phyloP scores from a whole-genome alignment of 169 alveolate genomes.

The Plasmodium inui region DNA sequence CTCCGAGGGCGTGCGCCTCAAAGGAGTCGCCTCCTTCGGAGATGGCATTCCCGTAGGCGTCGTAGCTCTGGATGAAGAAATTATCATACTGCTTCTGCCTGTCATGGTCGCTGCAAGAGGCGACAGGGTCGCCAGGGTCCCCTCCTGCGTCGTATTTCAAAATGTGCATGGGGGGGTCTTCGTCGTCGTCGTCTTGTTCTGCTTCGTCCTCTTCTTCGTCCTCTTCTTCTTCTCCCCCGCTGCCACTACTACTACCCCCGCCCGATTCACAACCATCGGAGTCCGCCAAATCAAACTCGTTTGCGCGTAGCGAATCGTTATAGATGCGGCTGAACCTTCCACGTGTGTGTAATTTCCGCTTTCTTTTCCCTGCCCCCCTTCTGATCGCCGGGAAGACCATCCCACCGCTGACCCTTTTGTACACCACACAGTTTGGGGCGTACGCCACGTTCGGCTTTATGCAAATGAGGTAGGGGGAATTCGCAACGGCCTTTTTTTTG shows the following conservation, averaged over 20 bases:
- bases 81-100: conserved; percentile 17
- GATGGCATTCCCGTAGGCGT: conserved; percentile 71
- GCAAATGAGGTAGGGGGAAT: conserved; percentile 43
- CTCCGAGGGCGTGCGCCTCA: conserved; percentile 77
- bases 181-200: not conserved
- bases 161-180: not conserved
- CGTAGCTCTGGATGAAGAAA: conserved; percentile 71
- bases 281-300: not conserved
- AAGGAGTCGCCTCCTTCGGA: conserved; percentile 73
- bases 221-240: not conserved
- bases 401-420: conserved; percentile 9
- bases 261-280: not conserved
- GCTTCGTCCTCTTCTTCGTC: not conserved
- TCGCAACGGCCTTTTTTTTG: conserved; percentile 37
- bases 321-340: not conserved
- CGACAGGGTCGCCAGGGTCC: no score
- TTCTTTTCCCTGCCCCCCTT: not conserved
- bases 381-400: not conserved
- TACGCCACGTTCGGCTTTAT: conserved; percentile 48
- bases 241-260: not conserved
- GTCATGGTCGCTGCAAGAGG: conserved; percentile 38
- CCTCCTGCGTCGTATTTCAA: not conserved
- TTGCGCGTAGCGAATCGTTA: not conserved
- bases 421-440: conserved; percentile 52
- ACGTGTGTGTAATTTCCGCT: not conserved